phyloP scores from a whole-genome alignment of 371 early-diverging fungal species.

The Mucor plumbeus region DNA sequence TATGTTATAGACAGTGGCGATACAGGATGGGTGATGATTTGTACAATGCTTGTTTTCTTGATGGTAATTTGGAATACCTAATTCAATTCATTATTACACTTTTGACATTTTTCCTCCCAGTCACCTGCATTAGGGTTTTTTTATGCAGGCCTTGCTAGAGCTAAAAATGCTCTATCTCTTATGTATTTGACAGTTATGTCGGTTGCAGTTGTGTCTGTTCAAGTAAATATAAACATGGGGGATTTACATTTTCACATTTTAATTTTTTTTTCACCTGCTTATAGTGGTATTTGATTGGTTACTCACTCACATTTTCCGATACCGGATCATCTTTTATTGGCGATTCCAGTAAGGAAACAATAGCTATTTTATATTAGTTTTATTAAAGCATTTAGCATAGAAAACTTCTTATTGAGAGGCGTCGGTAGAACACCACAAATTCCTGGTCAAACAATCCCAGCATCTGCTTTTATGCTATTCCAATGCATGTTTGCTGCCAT shows the following conservation, averaged over 20 bases:
- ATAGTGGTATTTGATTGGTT: conserved; percentile 87
- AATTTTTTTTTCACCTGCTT: conserved; percentile 1
- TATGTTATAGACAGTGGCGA: conserved; percentile 61
- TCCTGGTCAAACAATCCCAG: conserved; percentile 61
- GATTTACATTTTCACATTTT: not conserved
- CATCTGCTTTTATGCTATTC: conserved; percentile 67
- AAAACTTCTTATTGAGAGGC: conserved; percentile 48
- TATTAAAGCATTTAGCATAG: conserved; percentile 17
- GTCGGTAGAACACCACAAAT: conserved; percentile 48
- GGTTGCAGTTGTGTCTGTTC: conserved; percentile 81
- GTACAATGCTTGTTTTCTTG: conserved; percentile 47
- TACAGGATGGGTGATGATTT: conserved; percentile 75
- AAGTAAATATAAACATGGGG: conserved; percentile 39
- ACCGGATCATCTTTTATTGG: conserved; percentile 80
- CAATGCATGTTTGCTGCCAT: conserved; percentile 81
- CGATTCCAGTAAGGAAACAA: conserved; percentile 54
- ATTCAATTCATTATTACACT: not conserved
- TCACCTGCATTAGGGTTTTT: conserved; percentile 79
- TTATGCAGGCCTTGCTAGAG: conserved; percentile 85
- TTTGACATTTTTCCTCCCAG: conserved; percentile 18
- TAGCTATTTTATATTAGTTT: not conserved
- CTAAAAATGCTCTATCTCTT: conserved; percentile 80
- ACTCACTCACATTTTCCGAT: conserved; percentile 79
- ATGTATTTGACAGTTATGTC: conserved; percentile 82
- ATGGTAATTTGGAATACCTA: conserved; percentile 33